Base-by-base conservation (phyloP, 306 rosid genomes). In the Mimosa pudica region DNA sequence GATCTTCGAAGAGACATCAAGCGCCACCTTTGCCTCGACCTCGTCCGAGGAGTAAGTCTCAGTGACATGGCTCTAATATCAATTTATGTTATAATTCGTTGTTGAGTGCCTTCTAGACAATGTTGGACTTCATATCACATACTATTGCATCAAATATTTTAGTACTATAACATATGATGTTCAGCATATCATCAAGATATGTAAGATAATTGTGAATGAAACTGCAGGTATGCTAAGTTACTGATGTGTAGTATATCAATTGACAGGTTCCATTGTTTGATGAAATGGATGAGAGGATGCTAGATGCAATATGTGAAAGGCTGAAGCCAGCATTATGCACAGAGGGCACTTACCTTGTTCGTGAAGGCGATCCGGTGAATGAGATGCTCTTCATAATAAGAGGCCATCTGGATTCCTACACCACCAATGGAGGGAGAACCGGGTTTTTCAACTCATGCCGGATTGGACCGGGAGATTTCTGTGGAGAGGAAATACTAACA, bases 201-300 rank as follows among this genome's bases (percentile, higher is more conserved):
- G 10, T 14, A 35, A 64, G 70, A 11, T 48, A 48, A 48, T 48
- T 48, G 52, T 48, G 11, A 48, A 48, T 48, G 52, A 14, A 48
- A 11, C 52, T 48, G 16, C 16, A 9, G 52, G 52, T 11, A 48
- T 11, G 13, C 30, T 24, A 1, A 24, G 1, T 24, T 24, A 24
- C 30, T 24, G 30, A 24, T 24, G n/a, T n/a, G n/a, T n/a, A n/a
- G 30, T 33, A 47, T 5, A 6, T 7, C 12, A 10, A 10, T 45
- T 38, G 6, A 57, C 87, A 95, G 98, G 98, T 96, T 2, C 97
- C 98, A 0, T 71, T 93, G 67, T 93, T 96, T 68, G 94, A 93
- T 77, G 92, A 96, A 88, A 96, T 96, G 99, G 99, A 96, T 30
- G 99, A 96, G 83, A 86, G 93, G 71, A 93, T 89, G 96, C 88